Base-by-base conservation (phyloP, 345 rosid genomes). In the Boechera retrofracta region DNA sequence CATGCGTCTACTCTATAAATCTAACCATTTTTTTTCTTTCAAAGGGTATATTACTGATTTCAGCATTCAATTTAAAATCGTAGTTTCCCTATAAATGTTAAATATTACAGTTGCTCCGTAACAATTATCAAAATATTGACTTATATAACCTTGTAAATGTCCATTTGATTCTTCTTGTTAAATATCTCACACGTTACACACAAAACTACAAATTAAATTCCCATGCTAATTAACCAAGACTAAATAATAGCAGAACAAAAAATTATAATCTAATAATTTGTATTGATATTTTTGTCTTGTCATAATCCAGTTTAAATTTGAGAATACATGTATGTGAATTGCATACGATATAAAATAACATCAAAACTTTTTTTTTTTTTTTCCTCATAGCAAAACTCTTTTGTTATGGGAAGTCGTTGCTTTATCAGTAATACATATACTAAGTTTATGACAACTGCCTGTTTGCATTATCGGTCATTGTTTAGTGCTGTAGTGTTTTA, bases 1-100 rank as follows among this genome's bases (percentile, higher is more conserved):
- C 71, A 77, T 77, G 71, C 76, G 66, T 70, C 42, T 77, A 55
- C 76, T 63, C 71, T 69, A 61, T 26, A 13, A 1, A 10, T 44
- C 35, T 52, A 10, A 16, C 54, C 56, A 32, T 8, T 57, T 67
- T 28, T 11, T 13, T n/a, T 12, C 13, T 9, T 15, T 65, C 29
- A 44, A 32, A 8, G 5, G 16, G 16, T 64, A 42, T 31, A 6
- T 6, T 52, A 48, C n/a, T 52, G 11, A 64, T 41, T 54, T 64
- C 41, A 1, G 11, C 45, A 73, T 21, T 21, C 24, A 21, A 21
- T 21, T 41, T 54, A 2, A 3, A 31, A 5, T 31, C 64, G 47
- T 42, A 29, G 44, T 41, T 73, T 33, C 7, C 33, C 21, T 10
- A 2, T 5, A 26, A 13, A 18, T 54, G 28, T 32, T 73, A 31